Conservation (phyloP, 2,329 filamentous ascomycete species). For the Aspergillus cejpii region DNA sequence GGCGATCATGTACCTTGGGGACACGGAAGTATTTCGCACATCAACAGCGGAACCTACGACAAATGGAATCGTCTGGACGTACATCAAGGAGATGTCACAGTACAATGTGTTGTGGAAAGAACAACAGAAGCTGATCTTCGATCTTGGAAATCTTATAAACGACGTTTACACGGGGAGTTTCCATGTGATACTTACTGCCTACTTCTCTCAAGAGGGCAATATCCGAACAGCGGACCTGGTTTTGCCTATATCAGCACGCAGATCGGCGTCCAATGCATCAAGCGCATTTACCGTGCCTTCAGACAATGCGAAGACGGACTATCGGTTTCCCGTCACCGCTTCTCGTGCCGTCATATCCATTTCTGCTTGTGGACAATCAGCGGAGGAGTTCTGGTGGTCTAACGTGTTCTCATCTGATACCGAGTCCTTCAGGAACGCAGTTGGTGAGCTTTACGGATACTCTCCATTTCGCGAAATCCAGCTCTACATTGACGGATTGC, state of each 20-base stretch:
- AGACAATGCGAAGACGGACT: conserved; percentile 52
- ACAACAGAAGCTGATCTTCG: conserved; percentile 70
- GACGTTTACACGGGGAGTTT: conserved; percentile 65
- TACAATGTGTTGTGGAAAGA: conserved; percentile 62
- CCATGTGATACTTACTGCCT: conserved; percentile 67
- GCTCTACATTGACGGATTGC: conserved; percentile 62
- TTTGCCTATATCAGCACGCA: conserved; percentile 50
- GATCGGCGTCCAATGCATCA: conserved; percentile 40
- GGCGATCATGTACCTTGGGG: conserved; percentile 66
- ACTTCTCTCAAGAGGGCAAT: conserved; percentile 54
- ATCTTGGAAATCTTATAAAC: conserved; percentile 67
- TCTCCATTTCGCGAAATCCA: conserved; percentile 74
- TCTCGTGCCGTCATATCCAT: conserved; percentile 66
- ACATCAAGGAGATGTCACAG: conserved; percentile 70
- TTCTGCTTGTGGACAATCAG: conserved; percentile 67
- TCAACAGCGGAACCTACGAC: conserved; percentile 72
- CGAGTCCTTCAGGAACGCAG: conserved; percentile 52
- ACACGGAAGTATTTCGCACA: conserved; percentile 75
- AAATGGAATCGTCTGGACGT: conserved; percentile 67
- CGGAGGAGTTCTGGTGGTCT: conserved; percentile 81
- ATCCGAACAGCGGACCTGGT: conserved; percentile 54
- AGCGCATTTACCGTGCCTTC: conserved; percentile 64
- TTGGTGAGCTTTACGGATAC: conserved; percentile 57
- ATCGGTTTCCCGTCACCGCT: conserved; percentile 60
- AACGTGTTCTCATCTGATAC: conserved; percentile 62